Evolutionary conservation across 257 asterid species (phyloP), one percentile per base, ranked within the genome.

Genomic region (Sherardia arvensis): DNA sequence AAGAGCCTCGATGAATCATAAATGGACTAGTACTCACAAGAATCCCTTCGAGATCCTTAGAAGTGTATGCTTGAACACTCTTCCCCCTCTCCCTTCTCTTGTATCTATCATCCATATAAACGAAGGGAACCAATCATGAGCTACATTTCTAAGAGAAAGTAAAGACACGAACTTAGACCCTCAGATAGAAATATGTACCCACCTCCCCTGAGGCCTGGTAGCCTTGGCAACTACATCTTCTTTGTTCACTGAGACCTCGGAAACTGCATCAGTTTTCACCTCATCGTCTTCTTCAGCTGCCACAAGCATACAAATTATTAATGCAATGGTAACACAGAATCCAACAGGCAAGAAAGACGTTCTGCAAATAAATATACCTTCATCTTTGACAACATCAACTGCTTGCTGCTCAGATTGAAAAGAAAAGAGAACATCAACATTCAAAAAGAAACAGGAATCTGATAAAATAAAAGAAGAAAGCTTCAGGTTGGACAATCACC

Each of bases 151-250:
- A 36, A 43, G 7, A 43, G 8, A 43, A 43, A 15, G 0, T 11
- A 10, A 9, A 38, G 18, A 15, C 51, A 40, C 4, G 17, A 43
- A n/a, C 4, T 66, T 26, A 38, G 17, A 9, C 7, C 28, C 18
- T 47, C 11, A 56, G 38, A 33, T 17, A 54, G 8, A 12, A 38
- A 20, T 20, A 8, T 4, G 36, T 8, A 69, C 80, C 68, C 43
- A 93, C 97, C 99, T 90, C 77, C 99, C 99, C 77, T 87, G 99
- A 28, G 96, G 96, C 59, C 97, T 83, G 56, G 99, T 84, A 69
- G 71, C 78, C 83, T 93, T 93, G 26, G 68, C 71, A 72, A 70
- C 80, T 53, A 60, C 61, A 61, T 74, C 83, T 65, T 73, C 65
- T 43, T 54, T 69, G 40, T 72, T 76, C 47, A 71, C 36, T 32